A percentile compares a stretch with the other conserved stretches of the same genome.
phyloP scores from a whole-genome alignment of 805 yeast species.

The Millerozyma miso region DNA sequence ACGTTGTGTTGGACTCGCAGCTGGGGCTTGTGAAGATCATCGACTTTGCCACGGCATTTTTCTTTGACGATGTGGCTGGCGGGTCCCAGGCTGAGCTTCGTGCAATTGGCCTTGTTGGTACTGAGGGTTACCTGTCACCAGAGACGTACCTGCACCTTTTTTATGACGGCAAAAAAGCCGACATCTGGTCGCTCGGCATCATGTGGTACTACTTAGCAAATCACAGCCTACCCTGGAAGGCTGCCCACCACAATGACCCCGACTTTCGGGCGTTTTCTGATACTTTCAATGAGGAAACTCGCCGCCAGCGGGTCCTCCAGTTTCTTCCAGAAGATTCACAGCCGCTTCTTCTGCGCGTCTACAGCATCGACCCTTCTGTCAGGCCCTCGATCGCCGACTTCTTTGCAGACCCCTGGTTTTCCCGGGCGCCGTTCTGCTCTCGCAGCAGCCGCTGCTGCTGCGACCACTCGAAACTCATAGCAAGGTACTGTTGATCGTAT shows the following conservation, averaged over 20 bases:
- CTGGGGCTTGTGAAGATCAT: conserved; percentile 37
- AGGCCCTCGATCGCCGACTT: conserved; percentile 7
- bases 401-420: conserved; percentile 8
- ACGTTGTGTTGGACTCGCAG: conserved; percentile 30
- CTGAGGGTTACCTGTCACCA: conserved; percentile 44
- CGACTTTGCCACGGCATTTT: conserved; percentile 36
- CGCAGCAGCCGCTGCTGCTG: not conserved
- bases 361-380: conserved; percentile 3
- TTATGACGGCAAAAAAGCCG: conserved; percentile 40
- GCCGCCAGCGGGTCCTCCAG: conserved; percentile 4
- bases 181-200: conserved; percentile 51
- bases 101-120: conserved; percentile 46
- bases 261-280: conserved; percentile 11
- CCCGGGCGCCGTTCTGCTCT: not conserved
- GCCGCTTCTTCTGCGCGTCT: not conserved
- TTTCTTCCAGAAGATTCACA: conserved; percentile 9
- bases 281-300: not conserved
- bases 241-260: conserved; percentile 32
- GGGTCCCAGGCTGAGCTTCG: conserved; percentile 3
- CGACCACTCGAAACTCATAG: not conserved
- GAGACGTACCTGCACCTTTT: conserved; percentile 34
- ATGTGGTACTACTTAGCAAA: conserved; percentile 30
- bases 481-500: not conserved
- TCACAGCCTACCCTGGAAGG: conserved; percentile 44
- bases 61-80: conserved; percentile 1